Evolutionary conservation across 805 yeast genomes (phyloP).

Genomic region (Candida peoriensis): DNA sequence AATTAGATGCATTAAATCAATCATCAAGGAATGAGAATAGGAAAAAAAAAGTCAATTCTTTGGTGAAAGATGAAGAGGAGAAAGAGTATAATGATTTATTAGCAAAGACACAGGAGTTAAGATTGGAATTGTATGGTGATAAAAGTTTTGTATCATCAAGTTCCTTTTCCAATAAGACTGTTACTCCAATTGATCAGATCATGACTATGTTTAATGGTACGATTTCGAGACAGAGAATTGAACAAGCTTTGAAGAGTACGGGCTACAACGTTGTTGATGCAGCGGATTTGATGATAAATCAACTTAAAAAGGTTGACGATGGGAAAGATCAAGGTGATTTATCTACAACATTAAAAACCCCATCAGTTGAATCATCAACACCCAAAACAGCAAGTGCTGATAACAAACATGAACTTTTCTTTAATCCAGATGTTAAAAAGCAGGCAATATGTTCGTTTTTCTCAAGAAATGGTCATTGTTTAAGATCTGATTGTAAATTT

Average conservation of each 20-base stretch:
- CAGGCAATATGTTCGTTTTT: constrained; percentile 34
- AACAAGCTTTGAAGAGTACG: constrained; percentile 30
- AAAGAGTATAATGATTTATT: constrained; percentile 16
- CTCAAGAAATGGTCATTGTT: constrained; percentile 36
- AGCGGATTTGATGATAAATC: constrained; percentile 15
- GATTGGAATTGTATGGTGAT: constrained; percentile 17
- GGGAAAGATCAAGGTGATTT: background rate
- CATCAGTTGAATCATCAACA: too few species aligned
- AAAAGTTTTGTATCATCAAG: constrained; percentile 1
- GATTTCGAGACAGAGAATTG: constrained; percentile 29
- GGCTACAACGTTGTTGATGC: constrained; percentile 32
- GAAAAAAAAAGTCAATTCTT: background rate
- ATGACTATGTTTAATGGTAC: constrained; percentile 28
- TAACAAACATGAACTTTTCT: constrained; percentile 1
- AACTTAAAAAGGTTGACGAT: constrained; percentile 12
- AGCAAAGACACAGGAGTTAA: constrained; percentile 14
- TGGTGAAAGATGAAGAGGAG: constrained; percentile 2
- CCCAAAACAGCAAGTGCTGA: background rate
- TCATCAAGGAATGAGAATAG: background rate
- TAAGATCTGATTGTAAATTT: constrained; percentile 40
- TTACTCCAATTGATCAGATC: constrained; percentile 33
- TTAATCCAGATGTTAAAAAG: constrained; percentile 6
- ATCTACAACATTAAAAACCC: too few species aligned
- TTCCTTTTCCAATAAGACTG: too few species aligned
- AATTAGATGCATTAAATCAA: constrained; percentile 13